These are phyloP conservation scores for Coemansia sp. DNA, from an alignment of 192 early-diverging fungal species.

Conservation along the genomic window DNA sequence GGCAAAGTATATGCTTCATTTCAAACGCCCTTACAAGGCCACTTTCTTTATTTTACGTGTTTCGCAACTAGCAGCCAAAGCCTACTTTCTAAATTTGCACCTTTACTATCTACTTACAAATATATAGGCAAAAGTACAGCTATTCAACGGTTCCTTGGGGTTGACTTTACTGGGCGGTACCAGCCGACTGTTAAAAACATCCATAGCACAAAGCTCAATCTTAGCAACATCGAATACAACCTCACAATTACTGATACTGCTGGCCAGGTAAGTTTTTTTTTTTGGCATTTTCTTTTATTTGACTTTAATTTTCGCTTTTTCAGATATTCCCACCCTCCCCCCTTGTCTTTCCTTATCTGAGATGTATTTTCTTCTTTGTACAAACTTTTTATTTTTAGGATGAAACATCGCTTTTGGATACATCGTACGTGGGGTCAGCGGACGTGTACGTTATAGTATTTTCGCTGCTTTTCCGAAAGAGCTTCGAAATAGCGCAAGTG, in stretches of 20 bases:
- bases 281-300: not conserved
- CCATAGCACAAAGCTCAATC: slow-evolving; percentile 82
- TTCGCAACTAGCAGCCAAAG: no score
- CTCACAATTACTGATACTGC: slow-evolving; percentile 95
- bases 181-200: slow-evolving; percentile 96
- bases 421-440: slow-evolving; percentile 84
- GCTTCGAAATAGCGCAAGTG: slow-evolving; percentile 87
- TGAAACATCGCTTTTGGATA: slow-evolving; percentile 91
- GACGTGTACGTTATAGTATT: slow-evolving; percentile 96
- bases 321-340: not conserved
- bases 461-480: slow-evolving; percentile 80
- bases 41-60: no score
- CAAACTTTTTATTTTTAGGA: no score
- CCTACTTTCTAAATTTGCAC: not conserved
- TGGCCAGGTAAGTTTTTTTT: slow-evolving; percentile 71
- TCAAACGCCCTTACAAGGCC: no score
- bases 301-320: no score
- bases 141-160: slow-evolving; percentile 90
- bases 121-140: slow-evolving; percentile 80
- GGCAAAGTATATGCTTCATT: no score
- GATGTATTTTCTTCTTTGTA: no score
- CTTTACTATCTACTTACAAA: not conserved
- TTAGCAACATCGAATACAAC: slow-evolving; percentile 80
- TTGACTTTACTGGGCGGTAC: slow-evolving; percentile 88
- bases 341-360: no score